Percentiles rank a stretch among this genome's conserved stretches.
Evolutionary conservation across 495 filamentous ascomycete species (phyloP).

Genomic region (Amorphotheca resinae): DNA sequence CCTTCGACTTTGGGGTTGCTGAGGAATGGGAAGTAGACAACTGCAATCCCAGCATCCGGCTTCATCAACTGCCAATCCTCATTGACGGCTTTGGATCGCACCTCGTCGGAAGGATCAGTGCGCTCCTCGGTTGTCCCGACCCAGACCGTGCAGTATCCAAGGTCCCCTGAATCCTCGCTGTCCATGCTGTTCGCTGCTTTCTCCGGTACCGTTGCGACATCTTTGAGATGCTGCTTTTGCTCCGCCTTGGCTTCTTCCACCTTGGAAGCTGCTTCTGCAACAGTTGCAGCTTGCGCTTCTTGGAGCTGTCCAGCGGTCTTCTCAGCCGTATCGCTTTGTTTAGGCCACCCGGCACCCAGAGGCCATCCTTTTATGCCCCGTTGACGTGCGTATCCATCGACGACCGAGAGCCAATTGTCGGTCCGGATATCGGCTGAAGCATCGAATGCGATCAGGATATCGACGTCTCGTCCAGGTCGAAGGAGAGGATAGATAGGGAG

Average conservation of each 20-base stretch:
- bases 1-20: constrained; percentile 65
- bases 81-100: constrained; percentile 48
- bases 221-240: constrained; percentile 23
- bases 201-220: constrained; percentile 9
- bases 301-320: constrained; percentile 52
- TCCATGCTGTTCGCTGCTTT: constrained; percentile 17
- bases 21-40: constrained; percentile 84
- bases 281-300: constrained; percentile 48
- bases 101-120: constrained; percentile 38
- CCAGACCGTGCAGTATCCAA: constrained; percentile 92
- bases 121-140: constrained; percentile 68
- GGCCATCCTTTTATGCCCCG: constrained; percentile 90
- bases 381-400: constrained; percentile 83
- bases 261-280: constrained; percentile 47
- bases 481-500: constrained; percentile 90
- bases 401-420: constrained; percentile 87
- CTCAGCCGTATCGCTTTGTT: constrained; percentile 35
- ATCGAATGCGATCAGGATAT: constrained; percentile 85
- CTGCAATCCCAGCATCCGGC: constrained; percentile 71
- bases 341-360: constrained; percentile 81
- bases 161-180: constrained; percentile 36
- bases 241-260: constrained; percentile 47
- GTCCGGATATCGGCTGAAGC: constrained; percentile 71
- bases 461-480: constrained; percentile 73
- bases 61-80: constrained; percentile 62